phyloP scores from a whole-genome alignment of 352 stramenopile species.

The Aphanomyces astaci region DNA sequence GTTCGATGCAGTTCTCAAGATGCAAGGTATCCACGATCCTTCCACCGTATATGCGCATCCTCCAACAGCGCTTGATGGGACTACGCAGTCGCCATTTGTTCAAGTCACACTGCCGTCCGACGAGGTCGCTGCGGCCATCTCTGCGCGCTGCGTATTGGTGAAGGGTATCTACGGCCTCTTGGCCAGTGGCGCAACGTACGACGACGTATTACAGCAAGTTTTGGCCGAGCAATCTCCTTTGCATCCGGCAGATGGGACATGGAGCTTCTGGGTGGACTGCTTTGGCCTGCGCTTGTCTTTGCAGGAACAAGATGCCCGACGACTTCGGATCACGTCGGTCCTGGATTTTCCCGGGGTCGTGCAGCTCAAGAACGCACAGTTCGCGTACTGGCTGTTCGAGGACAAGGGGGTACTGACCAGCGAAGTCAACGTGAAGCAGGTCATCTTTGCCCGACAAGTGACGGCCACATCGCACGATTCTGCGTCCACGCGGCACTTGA shows the following conservation, averaged over 20 bases:
- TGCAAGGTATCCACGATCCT: background rate
- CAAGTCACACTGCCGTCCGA: conserved; percentile 25
- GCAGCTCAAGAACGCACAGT: conserved; percentile 25
- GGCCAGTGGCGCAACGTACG: conserved; percentile 1
- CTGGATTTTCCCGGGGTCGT: conserved; percentile 21
- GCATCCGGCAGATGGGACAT: conserved; percentile 10
- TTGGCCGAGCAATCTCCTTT: background rate
- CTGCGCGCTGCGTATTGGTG: conserved; percentile 26
- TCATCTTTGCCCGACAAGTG: conserved; percentile 21
- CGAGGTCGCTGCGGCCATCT: conserved; percentile 23
- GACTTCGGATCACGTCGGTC: conserved; percentile 7
- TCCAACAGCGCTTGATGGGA: background rate
- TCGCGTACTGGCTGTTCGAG: conserved; percentile 23
- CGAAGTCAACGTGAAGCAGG: background rate
- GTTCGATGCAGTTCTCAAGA: conserved; percentile 26
- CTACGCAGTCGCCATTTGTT: conserved; percentile 25
- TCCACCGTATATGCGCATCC: background rate
- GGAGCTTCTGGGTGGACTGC: conserved; percentile 26
- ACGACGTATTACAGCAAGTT: background rate
- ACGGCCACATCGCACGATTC: conserved; percentile 15
- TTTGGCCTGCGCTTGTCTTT: conserved; percentile 25
- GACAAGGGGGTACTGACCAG: conserved; percentile 23
- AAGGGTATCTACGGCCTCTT: conserved; percentile 27
- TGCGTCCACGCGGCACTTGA: conserved; percentile 29
- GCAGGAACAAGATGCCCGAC: conserved; percentile 17